These are phyloP conservation scores for Eucalyptus tenuipes DNA, from an alignment of 345 rosid genomes.

Conservation along the genomic window DNA sequence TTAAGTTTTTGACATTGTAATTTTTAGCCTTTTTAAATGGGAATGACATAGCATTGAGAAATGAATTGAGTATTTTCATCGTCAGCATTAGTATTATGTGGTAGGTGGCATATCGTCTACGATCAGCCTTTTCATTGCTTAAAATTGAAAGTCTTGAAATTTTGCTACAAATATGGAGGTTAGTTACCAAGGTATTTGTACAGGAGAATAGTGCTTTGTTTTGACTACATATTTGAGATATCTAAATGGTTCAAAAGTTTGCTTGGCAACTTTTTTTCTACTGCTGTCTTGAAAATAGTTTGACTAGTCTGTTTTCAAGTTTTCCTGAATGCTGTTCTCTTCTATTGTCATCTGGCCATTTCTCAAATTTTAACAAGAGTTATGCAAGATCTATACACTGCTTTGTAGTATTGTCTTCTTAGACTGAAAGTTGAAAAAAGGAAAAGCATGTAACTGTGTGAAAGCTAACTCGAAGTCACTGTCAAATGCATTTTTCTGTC, in stretches of 20 bases:
- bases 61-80: not conserved
- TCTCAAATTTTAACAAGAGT: not conserved
- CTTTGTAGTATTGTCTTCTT: not conserved
- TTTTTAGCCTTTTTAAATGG: not conserved
- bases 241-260: not conserved
- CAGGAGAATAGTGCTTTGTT: not conserved
- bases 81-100: not conserved
- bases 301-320: not conserved
- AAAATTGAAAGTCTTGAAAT: not conserved
- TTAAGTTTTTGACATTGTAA: not conserved
- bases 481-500: not conserved
- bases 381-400: not conserved
- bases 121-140: not conserved
- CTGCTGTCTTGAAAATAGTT: not conserved
- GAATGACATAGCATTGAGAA: not conserved
- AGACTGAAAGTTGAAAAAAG: not conserved
- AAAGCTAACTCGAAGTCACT: not conserved
- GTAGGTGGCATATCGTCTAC: not conserved
- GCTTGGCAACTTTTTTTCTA: not conserved
- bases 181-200: not conserved
- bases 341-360: not conserved
- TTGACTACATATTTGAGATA: not conserved
- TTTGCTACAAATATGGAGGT: not conserved
- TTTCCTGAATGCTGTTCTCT: not conserved
- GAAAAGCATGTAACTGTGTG: not conserved